Evolutionary conservation across 2,329 filamentous ascomycete genomes (phyloP).

Genomic region (Ceratocystis variospora): DNA sequence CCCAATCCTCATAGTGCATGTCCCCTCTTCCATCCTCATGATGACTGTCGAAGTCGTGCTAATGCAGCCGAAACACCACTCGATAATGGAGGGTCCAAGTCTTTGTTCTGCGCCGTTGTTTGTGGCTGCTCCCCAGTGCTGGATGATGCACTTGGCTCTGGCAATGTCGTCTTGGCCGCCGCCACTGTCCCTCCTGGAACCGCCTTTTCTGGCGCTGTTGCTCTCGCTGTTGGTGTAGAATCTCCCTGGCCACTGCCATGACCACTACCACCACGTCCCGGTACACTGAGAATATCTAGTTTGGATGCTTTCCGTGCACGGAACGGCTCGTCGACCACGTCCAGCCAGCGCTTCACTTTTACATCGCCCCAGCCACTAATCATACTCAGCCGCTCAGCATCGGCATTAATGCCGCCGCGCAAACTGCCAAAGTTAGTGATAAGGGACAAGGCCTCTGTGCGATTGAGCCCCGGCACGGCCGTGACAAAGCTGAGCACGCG

Average conservation of each 20-base stretch:
- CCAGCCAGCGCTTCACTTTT: conserved; percentile 79
- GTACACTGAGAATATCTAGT: conserved; percentile 22
- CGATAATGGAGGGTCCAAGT: conserved; percentile 30
- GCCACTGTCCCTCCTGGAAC: background rate
- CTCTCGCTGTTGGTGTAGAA: background rate
- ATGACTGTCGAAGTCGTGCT: conserved; percentile 39
- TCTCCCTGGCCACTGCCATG: background rate
- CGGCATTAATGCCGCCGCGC: conserved; percentile 72
- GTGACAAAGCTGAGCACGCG: conserved; percentile 87
- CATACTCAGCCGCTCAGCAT: conserved; percentile 67
- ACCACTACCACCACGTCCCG: background rate
- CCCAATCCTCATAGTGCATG: background rate
- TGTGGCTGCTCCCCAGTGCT: background rate
- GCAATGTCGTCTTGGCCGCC: background rate
- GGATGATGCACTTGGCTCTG: background rate
- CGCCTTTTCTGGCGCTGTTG: background rate
- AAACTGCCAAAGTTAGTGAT: conserved; percentile 88
- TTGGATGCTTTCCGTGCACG: conserved; percentile 57
- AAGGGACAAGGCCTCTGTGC: conserved; percentile 79
- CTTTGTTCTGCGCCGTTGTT: conserved; percentile 27
- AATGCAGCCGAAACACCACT: conserved; percentile 48
- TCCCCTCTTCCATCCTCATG: background rate
- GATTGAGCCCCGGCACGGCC: conserved; percentile 77
- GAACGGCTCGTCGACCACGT: conserved; percentile 73
- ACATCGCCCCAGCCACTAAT: conserved; percentile 92